Base-by-base conservation (phyloP, 1,284 basidiomycete species). In the Cryptococcus deneoformans region DNA sequence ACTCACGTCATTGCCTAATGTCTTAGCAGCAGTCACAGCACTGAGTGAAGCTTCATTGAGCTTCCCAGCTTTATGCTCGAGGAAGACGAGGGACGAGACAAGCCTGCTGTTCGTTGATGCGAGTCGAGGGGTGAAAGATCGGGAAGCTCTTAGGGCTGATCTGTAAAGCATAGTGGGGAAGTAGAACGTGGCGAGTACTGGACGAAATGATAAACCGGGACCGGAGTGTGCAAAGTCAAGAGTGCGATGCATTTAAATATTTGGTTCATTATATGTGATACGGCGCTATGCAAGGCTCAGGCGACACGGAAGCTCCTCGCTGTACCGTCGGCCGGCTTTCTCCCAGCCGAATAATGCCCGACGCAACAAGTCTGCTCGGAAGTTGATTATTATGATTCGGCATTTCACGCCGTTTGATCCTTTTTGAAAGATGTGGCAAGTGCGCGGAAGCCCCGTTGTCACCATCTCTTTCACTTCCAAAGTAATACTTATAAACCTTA, bases 1-100 rank as follows among this genome's bases (percentile, higher is more conserved):
- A 60, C 75, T 68, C 56, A 78, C 76, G 56, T 78, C 82, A 6
- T 90, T 90, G 24, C 80, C 81, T 10, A 99, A 83, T 67, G 88
- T 83, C 63, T 85, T 80, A 1, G 94, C 94, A 35, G 94, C 94
- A 1, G 91, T 91, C 63, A 98, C 79, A 40, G 95, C 94, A 38
- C 88, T 90, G 57, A 96, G 83, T n/a, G 89, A 88, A 8, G 85
- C 86, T 5, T 91, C 84, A 62, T 92, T 90, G 65, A 98, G 84
- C 64, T 84, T 82, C 49, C 92, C 92, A 53, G 85, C 82, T 58
- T 85, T 86, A 77, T 97, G 92, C 78, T 97, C 95, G 60, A 97
- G 81, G 67, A 90, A 89, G 51, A 97, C 86, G 16, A 97, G 84
- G 0, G 91, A 80, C 50, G 79, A 80, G 10, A 76, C 77, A 42